Percentiles rank a stretch among this genome's conserved stretches.
Conservation (phyloP, 345 rosid genomes). For the Luvunga scandens region DNA sequence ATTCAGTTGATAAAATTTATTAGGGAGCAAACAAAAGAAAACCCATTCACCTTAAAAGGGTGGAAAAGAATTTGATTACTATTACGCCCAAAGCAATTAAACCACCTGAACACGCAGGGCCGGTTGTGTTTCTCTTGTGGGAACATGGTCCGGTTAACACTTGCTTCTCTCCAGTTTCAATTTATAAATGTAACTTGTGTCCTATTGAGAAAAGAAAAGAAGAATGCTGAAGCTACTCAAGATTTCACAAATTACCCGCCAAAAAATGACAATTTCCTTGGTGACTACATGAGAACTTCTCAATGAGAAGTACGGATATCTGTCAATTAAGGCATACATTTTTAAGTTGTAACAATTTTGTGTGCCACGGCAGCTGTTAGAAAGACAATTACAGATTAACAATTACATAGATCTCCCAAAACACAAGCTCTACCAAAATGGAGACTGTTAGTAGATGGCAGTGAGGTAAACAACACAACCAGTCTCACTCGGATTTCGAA, state of each 20-base stretch:
- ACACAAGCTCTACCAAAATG: background rate
- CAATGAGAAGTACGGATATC: background rate
- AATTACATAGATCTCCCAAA: background rate
- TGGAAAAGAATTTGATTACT: too few species aligned
- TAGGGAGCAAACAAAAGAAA: too few species aligned
- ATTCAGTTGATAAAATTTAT: too few species aligned
- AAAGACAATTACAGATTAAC: background rate
- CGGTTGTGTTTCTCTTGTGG: too few species aligned
- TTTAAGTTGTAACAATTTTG: background rate
- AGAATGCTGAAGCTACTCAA: background rate
- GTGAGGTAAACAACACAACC: constrained; percentile 6
- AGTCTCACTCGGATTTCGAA: constrained; percentile 22
- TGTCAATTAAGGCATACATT: constrained; percentile 6
- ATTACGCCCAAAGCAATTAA: too few species aligned
- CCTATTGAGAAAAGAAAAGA: too few species aligned
- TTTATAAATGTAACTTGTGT: too few species aligned
- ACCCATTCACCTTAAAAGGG: too few species aligned
- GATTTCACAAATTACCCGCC: background rate
- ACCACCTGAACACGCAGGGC: too few species aligned
- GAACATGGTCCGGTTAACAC: too few species aligned
- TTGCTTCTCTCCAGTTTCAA: too few species aligned
- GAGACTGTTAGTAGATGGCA: constrained; percentile 3
- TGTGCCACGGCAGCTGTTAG: background rate
- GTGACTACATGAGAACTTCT: background rate
- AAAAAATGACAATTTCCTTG: background rate